Evolutionary conservation across 2,329 filamentous ascomycete genomes (phyloP).

Genomic region (Exophiala sp.): DNA sequence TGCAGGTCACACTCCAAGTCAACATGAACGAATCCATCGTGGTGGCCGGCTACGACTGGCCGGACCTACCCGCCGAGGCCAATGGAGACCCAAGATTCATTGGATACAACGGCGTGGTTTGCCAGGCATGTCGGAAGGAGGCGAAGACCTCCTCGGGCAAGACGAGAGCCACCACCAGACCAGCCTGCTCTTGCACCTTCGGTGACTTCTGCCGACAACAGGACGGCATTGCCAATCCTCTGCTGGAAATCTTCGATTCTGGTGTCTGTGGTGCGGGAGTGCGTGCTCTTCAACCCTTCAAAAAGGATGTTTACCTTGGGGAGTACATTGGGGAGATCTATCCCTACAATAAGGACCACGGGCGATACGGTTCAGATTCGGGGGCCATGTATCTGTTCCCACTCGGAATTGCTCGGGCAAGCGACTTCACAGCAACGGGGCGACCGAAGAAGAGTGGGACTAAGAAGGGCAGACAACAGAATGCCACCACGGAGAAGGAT

Average conservation of each 20-base stretch:
- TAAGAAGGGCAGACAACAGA: neutral
- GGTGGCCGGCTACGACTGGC: slow-evolving; percentile 9
- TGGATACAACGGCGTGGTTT: neutral
- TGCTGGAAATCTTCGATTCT: slow-evolving; percentile 20
- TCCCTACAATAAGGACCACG: slow-evolving; percentile 2
- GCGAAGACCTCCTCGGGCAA: neutral
- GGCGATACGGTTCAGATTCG: neutral
- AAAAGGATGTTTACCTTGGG: slow-evolving; percentile 6
- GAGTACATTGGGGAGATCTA: slow-evolving; percentile 26
- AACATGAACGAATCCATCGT: slow-evolving; percentile 7
- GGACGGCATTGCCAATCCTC: neutral
- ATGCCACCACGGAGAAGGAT: neutral
- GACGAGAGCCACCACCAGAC: no score
- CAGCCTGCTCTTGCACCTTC: slow-evolving; percentile 14
- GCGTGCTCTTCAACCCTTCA: slow-evolving; percentile 20
- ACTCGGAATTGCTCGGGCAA: neutral
- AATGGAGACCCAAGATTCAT: slow-evolving; percentile 5
- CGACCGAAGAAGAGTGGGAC: neutral
- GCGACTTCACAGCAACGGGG: neutral
- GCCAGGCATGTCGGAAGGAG: slow-evolving; percentile 2
- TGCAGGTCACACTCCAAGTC: slow-evolving; percentile 1
- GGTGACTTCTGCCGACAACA: slow-evolving; percentile 4
- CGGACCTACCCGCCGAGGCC: neutral
- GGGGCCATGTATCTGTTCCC: slow-evolving; percentile 2
- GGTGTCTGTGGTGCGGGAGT: slow-evolving; percentile 15